phyloP scores from a whole-genome alignment of 306 rosid genomes.

The Lablab purpureus region DNA sequence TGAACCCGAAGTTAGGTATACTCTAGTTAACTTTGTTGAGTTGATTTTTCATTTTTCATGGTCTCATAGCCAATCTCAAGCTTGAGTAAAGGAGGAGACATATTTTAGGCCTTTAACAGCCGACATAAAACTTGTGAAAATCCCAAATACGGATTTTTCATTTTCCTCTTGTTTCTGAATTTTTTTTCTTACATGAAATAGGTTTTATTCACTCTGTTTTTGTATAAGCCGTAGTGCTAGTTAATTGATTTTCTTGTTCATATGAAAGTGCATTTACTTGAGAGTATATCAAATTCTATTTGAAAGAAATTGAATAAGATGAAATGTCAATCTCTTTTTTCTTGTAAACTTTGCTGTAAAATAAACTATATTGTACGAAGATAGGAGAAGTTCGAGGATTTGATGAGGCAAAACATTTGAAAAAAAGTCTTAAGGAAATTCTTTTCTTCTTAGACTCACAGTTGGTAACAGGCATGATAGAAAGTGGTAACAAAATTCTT shows the following conservation, averaged over 20 bases:
- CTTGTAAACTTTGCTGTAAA: neutral
- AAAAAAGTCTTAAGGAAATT: neutral
- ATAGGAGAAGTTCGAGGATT: neutral
- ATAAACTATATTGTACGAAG: neutral
- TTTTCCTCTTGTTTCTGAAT: neutral
- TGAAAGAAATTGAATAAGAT: neutral
- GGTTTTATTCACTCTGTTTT: neutral
- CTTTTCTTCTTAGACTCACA: neutral
- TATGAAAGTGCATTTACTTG: neutral
- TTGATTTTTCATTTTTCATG: slow-evolving; percentile 12
- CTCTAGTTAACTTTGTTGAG: slow-evolving; percentile 2
- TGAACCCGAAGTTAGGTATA: neutral
- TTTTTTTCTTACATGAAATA: neutral
- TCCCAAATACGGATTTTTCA: neutral
- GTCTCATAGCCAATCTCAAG: neutral
- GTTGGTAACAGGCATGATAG: neutral
- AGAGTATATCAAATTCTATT: neutral
- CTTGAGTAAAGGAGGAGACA: neutral
- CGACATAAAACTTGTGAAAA: neutral
- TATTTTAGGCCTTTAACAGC: neutral
- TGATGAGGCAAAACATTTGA: neutral
- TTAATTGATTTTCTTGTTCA: slow-evolving; percentile 8
- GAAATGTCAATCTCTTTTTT: neutral
- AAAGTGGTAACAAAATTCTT: neutral
- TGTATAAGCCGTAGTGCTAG: neutral